Conservation (phyloP, 805 yeast genomes). For the Torulaspora maleeae region DNA sequence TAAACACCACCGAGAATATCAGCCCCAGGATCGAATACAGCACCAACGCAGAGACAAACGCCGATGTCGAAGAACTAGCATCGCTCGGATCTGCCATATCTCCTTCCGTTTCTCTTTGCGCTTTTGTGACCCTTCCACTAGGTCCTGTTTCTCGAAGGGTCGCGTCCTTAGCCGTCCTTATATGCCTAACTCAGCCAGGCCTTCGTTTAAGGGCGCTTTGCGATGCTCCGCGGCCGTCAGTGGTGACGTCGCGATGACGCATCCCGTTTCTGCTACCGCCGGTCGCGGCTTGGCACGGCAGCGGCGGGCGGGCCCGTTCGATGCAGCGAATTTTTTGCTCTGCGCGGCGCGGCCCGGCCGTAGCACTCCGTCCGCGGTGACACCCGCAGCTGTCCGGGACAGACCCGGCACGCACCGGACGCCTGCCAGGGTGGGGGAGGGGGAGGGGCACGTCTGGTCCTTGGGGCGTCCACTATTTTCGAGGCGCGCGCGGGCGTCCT, state of each 20-base stretch:
- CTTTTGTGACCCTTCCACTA: neutral
- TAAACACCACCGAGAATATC: conserved; percentile 55
- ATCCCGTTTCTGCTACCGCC: neutral
- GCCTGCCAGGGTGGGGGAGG: neutral
- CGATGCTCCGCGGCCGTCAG: neutral
- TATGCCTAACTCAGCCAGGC: neutral
- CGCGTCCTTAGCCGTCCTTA: conserved; percentile 1
- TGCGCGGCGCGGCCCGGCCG: too few species aligned
- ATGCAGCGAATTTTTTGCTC: too few species aligned
- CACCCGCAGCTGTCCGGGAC: neutral
- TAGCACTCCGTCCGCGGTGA: neutral
- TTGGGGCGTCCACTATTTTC: neutral
- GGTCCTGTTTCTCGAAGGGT: neutral
- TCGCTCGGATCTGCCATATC: conserved; percentile 17
- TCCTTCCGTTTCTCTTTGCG: neutral
- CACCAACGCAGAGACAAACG: conserved; percentile 69
- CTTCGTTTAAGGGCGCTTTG: neutral
- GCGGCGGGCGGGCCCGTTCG: neutral
- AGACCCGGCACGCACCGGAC: neutral
- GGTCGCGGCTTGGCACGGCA: neutral
- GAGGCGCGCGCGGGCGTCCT: neutral
- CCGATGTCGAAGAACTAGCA: conserved; percentile 57
- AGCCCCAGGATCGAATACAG: conserved; percentile 58
- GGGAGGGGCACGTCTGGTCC: neutral
- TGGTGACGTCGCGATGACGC: conserved; percentile 3